Conservation (phyloP, 345 rosid genomes). For the Firmiana major region DNA sequence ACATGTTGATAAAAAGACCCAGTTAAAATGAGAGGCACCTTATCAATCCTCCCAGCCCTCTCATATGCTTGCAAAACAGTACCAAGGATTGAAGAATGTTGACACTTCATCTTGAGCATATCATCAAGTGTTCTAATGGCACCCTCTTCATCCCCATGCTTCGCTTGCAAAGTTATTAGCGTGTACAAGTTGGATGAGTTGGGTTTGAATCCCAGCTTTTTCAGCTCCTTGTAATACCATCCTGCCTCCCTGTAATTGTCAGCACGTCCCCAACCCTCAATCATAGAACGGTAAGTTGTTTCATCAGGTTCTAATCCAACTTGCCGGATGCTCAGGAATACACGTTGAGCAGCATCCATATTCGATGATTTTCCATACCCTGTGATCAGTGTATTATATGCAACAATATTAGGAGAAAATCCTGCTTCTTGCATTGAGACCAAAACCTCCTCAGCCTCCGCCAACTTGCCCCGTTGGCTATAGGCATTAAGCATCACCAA, state of each 20-base stretch:
- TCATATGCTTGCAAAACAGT: constrained; percentile 72
- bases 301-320: constrained; percentile 72
- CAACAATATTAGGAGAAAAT: constrained; percentile 55
- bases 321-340: constrained; percentile 40
- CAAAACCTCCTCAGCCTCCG: constrained; percentile 58
- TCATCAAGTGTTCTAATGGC: constrained; percentile 60
- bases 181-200: constrained; percentile 81
- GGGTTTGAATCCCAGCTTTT: constrained; percentile 62
- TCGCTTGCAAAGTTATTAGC: constrained; percentile 67
- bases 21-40: constrained; percentile 59
- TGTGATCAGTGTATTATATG: constrained; percentile 72
- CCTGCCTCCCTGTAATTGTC: constrained; percentile 46
- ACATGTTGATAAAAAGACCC: constrained; percentile 63
- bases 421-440: constrained; percentile 54
- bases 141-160: constrained; percentile 61
- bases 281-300: constrained; percentile 82
- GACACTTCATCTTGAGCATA: constrained; percentile 68
- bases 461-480: constrained; percentile 76
- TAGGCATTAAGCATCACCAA: constrained; percentile 79
- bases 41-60: constrained; percentile 54
- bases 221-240: constrained; percentile 59
- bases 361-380: constrained; percentile 77
- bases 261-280: constrained; percentile 93
- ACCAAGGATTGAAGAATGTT: constrained; percentile 62
- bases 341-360: constrained; percentile 61